A percentile compares a stretch with the other conserved stretches of the same genome.
These are phyloP conservation scores for Schwanniomyces yamadae DNA, from an alignment of 805 yeast genomes.

Conservation along the genomic window DNA sequence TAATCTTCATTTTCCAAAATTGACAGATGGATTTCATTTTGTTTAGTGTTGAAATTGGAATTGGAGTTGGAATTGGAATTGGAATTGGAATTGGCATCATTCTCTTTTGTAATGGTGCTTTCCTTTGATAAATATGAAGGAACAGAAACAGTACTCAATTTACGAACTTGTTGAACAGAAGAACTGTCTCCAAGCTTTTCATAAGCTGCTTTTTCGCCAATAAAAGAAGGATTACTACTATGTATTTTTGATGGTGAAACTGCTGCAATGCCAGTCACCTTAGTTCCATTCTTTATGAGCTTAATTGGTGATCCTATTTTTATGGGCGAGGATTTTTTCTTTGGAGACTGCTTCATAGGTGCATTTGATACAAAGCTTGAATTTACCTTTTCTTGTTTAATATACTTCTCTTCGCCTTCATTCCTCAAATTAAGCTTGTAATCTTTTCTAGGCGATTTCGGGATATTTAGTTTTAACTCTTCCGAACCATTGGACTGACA, in stretches of 20 bases:
- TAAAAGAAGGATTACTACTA: conserved; percentile 4
- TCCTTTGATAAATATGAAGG: conserved; percentile 20
- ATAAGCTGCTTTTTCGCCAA: conserved; percentile 22
- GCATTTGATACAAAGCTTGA: too few relatives aligned
- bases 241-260: conserved; percentile 5
- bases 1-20: too few relatives aligned
- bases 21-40: too few relatives aligned
- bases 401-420: too few relatives aligned
- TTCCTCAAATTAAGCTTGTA: too few relatives aligned
- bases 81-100: background rate
- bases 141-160: conserved; percentile 30
- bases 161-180: conserved; percentile 4
- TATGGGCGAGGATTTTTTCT: conserved; percentile 23
- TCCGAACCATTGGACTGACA: too few relatives aligned
- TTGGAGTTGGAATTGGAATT: background rate
- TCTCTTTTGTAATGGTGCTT: background rate
- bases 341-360: too few relatives aligned
- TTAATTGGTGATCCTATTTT: conserved; percentile 41
- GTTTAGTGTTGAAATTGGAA: too few relatives aligned
- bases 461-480: too few relatives aligned
- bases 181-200: conserved; percentile 21
- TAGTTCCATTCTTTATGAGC: conserved; percentile 28
- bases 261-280: conserved; percentile 24
- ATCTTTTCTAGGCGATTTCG: too few relatives aligned
- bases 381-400: too few relatives aligned